These are phyloP conservation scores for Penicillium roqueforti DNA, from an alignment of 495 filamentous ascomycete species.

Conservation along the genomic window DNA sequence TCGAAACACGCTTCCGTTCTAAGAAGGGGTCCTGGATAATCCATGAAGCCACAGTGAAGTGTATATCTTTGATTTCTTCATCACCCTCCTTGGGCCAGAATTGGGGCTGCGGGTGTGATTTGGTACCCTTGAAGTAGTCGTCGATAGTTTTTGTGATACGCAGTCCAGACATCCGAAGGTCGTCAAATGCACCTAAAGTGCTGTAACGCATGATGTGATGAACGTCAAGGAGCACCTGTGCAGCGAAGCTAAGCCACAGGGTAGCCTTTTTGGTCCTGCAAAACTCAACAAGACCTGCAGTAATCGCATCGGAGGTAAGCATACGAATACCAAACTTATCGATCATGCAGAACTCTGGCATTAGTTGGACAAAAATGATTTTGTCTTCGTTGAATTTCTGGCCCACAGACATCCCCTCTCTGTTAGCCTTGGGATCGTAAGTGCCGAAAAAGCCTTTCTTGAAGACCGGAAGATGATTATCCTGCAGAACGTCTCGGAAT, in stretches of 20 bases:
- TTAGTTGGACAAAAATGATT: conserved; percentile 25
- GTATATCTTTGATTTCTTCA: conserved; percentile 19
- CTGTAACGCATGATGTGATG: conserved; percentile 30
- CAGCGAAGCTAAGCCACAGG: conserved; percentile 30
- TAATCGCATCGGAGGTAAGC: conserved; percentile 26
- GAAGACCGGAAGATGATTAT: conserved; percentile 24
- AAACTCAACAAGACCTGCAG: conserved; percentile 27
- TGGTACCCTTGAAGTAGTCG: conserved; percentile 22
- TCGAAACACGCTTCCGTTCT: conserved; percentile 9
- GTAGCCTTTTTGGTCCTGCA: conserved; percentile 23
- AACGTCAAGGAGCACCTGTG: conserved; percentile 33
- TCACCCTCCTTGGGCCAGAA: conserved; percentile 31
- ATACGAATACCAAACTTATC: conserved; percentile 21
- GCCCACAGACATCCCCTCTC: conserved; percentile 25
- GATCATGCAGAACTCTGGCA: conserved; percentile 32
- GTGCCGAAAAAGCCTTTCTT: conserved; percentile 29
- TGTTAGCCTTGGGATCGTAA: conserved; percentile 29
- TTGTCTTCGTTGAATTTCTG: conserved; percentile 34
- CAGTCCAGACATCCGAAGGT: conserved; percentile 29
- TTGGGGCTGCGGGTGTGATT: conserved; percentile 21
- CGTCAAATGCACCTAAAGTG: conserved; percentile 21
- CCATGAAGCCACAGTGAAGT: conserved; percentile 18
- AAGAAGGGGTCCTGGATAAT: conserved; percentile 25
- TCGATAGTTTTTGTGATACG: conserved; percentile 28
- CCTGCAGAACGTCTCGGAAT: conserved; percentile 25